Conservation (phyloP, 495 filamentous ascomycete genomes). For the Lasiosphaeria miniovina region DNA sequence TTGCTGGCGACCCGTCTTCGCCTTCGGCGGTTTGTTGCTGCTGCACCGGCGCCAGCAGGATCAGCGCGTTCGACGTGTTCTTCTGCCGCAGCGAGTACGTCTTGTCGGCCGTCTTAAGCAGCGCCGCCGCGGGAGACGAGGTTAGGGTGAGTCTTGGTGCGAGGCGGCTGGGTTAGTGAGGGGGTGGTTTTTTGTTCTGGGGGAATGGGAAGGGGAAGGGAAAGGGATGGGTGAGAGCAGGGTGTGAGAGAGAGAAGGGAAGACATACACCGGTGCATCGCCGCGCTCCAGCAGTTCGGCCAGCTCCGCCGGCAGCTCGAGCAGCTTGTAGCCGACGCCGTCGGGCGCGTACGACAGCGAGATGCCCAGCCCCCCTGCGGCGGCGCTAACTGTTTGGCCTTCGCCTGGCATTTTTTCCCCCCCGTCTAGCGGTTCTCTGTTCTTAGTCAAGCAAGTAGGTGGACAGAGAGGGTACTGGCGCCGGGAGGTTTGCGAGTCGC, state of each 20-base stretch:
- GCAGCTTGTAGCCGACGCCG: slow-evolving; percentile 63
- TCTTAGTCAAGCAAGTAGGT: background rate
- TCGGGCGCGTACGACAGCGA: slow-evolving; percentile 58
- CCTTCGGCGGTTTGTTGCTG: slow-evolving; percentile 10
- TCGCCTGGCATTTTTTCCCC: background rate
- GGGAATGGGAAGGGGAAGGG: background rate
- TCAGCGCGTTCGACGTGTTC: slow-evolving; percentile 84
- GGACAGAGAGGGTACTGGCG: too few relatives aligned
- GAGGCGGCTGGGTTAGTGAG: background rate
- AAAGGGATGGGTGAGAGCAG: background rate
- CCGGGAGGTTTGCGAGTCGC: too few relatives aligned
- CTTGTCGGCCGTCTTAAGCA: slow-evolving; percentile 65
- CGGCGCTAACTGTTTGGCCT: background rate
- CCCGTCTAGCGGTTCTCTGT: background rate
- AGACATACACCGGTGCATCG: slow-evolving; percentile 57
- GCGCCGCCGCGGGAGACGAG: slow-evolving; percentile 59
- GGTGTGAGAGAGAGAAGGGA: background rate
- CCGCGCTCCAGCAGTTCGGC: slow-evolving; percentile 61
- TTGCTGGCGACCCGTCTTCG: slow-evolving; percentile 9
- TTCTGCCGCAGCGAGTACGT: slow-evolving; percentile 85
- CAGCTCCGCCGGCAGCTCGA: slow-evolving; percentile 79
- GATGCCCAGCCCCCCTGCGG: slow-evolving; percentile 40
- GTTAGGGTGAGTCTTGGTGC: slow-evolving; percentile 62
- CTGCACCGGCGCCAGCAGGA: slow-evolving; percentile 50
- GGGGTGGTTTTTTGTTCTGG: background rate